A percentile compares a stretch with the other conserved stretches of the same genome.
These are phyloP conservation scores for Hebeloma cylindrosporum DNA, from an alignment of 768 basidiomycete species.

Conservation along the genomic window DNA sequence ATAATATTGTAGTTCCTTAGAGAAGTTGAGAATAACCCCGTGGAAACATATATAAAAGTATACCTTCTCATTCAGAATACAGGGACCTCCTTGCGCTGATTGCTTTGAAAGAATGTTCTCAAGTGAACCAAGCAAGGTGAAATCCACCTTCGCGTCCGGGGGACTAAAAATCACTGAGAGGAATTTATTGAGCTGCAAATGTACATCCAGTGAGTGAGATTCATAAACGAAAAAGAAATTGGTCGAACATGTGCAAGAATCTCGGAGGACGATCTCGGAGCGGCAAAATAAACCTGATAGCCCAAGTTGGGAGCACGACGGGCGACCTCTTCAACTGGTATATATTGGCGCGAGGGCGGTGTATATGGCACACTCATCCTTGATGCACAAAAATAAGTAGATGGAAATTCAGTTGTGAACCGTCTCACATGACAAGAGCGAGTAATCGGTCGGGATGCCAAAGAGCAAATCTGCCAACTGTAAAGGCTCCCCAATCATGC, in stretches of 20 bases:
- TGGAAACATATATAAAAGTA: neutral
- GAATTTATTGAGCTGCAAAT: conserved; percentile 39
- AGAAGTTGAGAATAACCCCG: conserved; percentile 3
- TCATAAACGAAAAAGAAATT: neutral
- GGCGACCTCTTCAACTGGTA: conserved; percentile 52
- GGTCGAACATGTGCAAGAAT: conserved; percentile 64
- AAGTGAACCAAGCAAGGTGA: conserved; percentile 25
- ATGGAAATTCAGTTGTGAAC: neutral
- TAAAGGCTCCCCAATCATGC: conserved; percentile 79
- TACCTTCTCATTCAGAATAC: conserved; percentile 30
- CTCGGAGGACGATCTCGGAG: conserved; percentile 47
- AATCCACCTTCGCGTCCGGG: conserved; percentile 19
- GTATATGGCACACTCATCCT: conserved; percentile 69
- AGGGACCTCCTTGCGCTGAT: conserved; percentile 12
- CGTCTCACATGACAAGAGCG: conserved; percentile 59
- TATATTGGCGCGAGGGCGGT: conserved; percentile 52
- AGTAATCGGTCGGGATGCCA: conserved; percentile 67
- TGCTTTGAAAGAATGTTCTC: conserved; percentile 24
- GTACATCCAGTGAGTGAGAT: no score
- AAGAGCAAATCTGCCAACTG: conserved; percentile 64
- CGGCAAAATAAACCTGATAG: conserved; percentile 70
- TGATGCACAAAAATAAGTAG: conserved; percentile 3
- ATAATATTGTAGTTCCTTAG: conserved; percentile 59
- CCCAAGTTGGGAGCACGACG: conserved; percentile 54
- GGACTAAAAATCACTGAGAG: conserved; percentile 28